Evolutionary conservation across 2,329 filamentous ascomycete genomes (phyloP), one percentile per base, ranked within the genome.

Genomic region (Ceratocystis colombiana): DNA sequence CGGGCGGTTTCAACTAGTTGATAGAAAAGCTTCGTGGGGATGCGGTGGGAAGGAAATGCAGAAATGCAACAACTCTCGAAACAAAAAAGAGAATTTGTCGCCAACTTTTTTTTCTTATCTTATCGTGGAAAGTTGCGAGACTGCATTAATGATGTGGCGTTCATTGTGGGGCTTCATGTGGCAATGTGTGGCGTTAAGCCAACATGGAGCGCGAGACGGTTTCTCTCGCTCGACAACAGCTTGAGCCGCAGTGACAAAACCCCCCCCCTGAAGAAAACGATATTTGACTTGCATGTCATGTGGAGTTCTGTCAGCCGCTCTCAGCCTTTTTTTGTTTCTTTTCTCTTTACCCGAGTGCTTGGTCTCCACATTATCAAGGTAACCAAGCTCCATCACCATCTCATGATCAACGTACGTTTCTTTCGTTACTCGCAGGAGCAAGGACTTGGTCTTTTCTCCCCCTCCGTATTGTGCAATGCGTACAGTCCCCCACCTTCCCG

Each of bases 21-120:
- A 41, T 41, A 12, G 37, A 41, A 41, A 41, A 7, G 10, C 37
- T 41, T 41, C 37, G 37, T 41, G 37, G 37, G 37, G 37, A 41
- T 41, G 37, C 10, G 37, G 37, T 41, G 37, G 37, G 37, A 41
- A 48, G 45, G n/a, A 48, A 48, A 17, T 12, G 20, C 20, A 55
- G 8, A 17, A 66, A 37, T 10, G 25, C 17, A 37, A 44, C 55
- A 53, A 33, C 6, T 33, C 5, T 33, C 30, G 30, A 33, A 6
- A 33, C 30, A 8, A 33, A 33, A 33, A 33, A 64, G 28, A 61
- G 46, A 50, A 46, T 41, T 30, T 46, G 50, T 55, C 41, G 64
- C 63, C 46, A 68, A 68, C 65, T 68, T 68, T 69, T 69, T 69
- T 69, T 67, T 67, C 69, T 67, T 64, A 66, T 64, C 67, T 67